These are phyloP conservation scores for Epichloe sibirici DNA, from an alignment of 2,329 filamentous ascomycete species.

Conservation along the genomic window DNA sequence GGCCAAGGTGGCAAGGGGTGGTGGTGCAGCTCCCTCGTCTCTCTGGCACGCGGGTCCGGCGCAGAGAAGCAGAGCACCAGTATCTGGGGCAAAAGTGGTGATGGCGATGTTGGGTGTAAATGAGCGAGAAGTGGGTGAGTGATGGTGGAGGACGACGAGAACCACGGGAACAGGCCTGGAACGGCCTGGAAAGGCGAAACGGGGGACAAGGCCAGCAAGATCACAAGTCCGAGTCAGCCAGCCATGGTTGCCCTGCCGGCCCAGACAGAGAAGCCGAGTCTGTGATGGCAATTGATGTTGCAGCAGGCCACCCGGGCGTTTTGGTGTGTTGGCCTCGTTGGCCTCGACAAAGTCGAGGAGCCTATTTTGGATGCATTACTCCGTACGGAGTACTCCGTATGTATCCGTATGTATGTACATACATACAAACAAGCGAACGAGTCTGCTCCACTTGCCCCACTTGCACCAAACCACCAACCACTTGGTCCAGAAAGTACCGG, in stretches of 20 bases:
- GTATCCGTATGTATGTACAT: too few relatives aligned
- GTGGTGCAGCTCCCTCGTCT: not conserved
- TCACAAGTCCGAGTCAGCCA: not conserved
- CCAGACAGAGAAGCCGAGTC: conserved; percentile 6
- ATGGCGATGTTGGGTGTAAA: conserved; percentile 3
- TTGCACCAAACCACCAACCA: too few relatives aligned
- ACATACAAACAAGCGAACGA: too few relatives aligned
- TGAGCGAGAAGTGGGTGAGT: not conserved
- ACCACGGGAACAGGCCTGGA: not conserved
- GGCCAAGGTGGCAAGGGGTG: not conserved
- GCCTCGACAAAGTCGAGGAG: not conserved
- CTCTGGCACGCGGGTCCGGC: not conserved
- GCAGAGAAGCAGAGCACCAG: not conserved
- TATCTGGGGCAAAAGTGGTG: conserved; percentile 3
- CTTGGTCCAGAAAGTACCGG: too few relatives aligned
- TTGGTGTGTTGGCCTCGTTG: conserved; percentile 3
- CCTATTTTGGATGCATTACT: not conserved
- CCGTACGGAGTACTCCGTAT: too few relatives aligned
- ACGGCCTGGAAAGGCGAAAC: not conserved
- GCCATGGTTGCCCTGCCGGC: conserved; percentile 6
- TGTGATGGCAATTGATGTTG: conserved; percentile 12
- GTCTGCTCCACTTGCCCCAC: too few relatives aligned
- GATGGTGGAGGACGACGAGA: not conserved
- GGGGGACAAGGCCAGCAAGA: conserved; percentile 1
- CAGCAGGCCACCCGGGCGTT: conserved; percentile 7